Percentiles rank a stretch among this genome's conserved stretches.
phyloP scores from a whole-genome alignment of 2,329 filamentous ascomycete species.

The Microsporum audouinii region DNA sequence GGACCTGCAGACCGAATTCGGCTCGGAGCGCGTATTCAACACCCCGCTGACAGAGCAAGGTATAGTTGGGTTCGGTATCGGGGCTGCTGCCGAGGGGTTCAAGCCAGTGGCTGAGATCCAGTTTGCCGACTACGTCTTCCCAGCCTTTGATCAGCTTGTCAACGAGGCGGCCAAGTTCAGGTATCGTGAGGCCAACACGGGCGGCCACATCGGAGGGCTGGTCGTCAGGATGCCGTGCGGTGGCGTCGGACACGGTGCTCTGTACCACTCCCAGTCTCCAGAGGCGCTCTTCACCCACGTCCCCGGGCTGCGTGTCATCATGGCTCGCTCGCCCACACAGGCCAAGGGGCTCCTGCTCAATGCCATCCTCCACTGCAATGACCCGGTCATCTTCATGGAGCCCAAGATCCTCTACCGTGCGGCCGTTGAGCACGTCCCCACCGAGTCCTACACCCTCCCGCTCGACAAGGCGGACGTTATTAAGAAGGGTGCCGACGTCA shows the following conservation, averaged over 20 bases:
- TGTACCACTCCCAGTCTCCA: conserved; percentile 83
- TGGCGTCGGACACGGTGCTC: conserved; percentile 74
- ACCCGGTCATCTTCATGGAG: conserved; percentile 88
- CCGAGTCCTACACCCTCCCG: conserved; percentile 67
- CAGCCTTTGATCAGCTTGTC: conserved; percentile 86
- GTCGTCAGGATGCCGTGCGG: conserved; percentile 86
- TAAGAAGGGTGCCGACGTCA: conserved; percentile 68
- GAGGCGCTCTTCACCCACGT: conserved; percentile 82
- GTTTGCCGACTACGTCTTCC: conserved; percentile 89
- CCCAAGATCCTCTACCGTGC: conserved; percentile 88
- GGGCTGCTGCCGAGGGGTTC: conserved; percentile 81
- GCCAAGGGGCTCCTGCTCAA: conserved; percentile 77
- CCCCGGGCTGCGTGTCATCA: conserved; percentile 71
- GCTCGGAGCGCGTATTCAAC: conserved; percentile 85
- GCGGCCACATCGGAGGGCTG: conserved; percentile 61
- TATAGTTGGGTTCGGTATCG: conserved; percentile 86
- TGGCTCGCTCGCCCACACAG: conserved; percentile 74
- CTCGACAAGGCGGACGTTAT: conserved; percentile 76
- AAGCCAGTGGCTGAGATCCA: conserved; percentile 88
- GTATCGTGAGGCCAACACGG: conserved; percentile 57
- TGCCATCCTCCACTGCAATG: conserved; percentile 61
- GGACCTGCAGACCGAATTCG: conserved; percentile 79
- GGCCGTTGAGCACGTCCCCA: conserved; percentile 81
- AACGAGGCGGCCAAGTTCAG: conserved; percentile 86
- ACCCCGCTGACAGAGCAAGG: conserved; percentile 90